phyloP scores from a whole-genome alignment of 2,329 filamentous ascomycete genomes.

The Trichoderma sp. region DNA sequence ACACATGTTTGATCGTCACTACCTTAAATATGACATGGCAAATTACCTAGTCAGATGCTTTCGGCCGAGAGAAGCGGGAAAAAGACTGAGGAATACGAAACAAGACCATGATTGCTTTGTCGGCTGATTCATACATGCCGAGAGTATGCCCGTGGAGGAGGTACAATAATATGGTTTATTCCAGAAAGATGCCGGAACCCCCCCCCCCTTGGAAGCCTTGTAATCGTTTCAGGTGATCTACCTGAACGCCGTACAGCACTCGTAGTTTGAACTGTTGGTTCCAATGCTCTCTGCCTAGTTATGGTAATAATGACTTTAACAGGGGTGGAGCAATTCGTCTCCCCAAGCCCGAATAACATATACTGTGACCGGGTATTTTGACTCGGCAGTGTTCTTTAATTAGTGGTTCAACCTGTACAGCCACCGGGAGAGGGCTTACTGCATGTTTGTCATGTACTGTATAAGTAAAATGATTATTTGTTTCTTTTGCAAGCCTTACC shows the following conservation, averaged over 20 bases:
- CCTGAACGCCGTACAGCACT: background rate
- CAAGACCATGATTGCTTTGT: background rate
- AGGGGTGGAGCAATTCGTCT: background rate
- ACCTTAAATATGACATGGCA: background rate
- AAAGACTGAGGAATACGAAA: background rate
- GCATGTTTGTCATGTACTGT: background rate
- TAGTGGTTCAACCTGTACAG: conserved; percentile 2
- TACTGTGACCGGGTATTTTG: background rate
- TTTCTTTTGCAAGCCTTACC: background rate
- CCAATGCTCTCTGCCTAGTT: background rate
- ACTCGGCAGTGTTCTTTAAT: background rate
- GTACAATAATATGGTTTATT: conserved; percentile 1
- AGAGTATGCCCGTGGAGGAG: conserved; percentile 26
- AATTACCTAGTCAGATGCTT: background rate
- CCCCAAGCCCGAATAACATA: background rate
- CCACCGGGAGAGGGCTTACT: background rate
- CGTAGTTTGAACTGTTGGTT: background rate
- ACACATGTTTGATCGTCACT: background rate
- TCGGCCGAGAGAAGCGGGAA: background rate
- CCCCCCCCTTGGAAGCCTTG: background rate
- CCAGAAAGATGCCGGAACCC: background rate
- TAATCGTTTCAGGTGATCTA: conserved; percentile 19
- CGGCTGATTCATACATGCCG: conserved; percentile 25
- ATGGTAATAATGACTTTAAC: background rate
- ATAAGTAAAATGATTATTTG: background rate